phyloP scores from a whole-genome alignment of 2,329 filamentous ascomycete genomes.

The Calonectria leucothoes region DNA sequence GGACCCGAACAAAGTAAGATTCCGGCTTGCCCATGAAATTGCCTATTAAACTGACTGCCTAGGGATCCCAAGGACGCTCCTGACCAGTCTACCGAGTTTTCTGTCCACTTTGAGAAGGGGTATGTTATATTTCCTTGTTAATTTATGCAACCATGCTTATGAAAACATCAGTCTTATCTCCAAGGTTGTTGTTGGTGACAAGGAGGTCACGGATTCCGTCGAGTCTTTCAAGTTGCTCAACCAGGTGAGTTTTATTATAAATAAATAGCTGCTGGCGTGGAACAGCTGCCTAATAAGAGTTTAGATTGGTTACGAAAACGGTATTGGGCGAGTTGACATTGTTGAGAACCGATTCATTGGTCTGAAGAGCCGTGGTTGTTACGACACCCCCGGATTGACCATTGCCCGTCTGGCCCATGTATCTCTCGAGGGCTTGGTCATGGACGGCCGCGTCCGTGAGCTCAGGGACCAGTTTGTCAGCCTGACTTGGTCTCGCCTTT shows the following conservation, averaged over 20 bases:
- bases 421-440: slow-evolving; percentile 66
- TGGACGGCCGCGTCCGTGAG: slow-evolving; percentile 64
- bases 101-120: slow-evolving; percentile 74
- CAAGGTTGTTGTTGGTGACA: slow-evolving; percentile 63
- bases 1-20: slow-evolving; percentile 65
- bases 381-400: background rate
- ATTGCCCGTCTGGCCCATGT: slow-evolving; percentile 45
- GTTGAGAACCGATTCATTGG: slow-evolving; percentile 59
- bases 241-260: slow-evolving; percentile 40
- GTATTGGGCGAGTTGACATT: slow-evolving; percentile 73
- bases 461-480: slow-evolving; percentile 63
- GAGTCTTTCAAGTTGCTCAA: slow-evolving; percentile 75
- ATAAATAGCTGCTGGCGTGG: background rate
- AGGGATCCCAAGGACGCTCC: slow-evolving; percentile 71
- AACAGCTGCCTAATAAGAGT: background rate
- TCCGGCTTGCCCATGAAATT: background rate
- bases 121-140: background rate
- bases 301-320: slow-evolving; percentile 69
- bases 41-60: background rate
- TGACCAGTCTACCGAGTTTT: slow-evolving; percentile 72
- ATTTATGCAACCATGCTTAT: background rate
- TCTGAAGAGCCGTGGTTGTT: slow-evolving; percentile 54
- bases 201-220: slow-evolving; percentile 71
- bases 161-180: slow-evolving; percentile 55
- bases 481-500: slow-evolving; percentile 56